A percentile compares a stretch with the other conserved stretches of the same genome.
phyloP scores from a whole-genome alignment of 2,329 filamentous ascomycete species.

The Cladosporium austrohemisphaericum region DNA sequence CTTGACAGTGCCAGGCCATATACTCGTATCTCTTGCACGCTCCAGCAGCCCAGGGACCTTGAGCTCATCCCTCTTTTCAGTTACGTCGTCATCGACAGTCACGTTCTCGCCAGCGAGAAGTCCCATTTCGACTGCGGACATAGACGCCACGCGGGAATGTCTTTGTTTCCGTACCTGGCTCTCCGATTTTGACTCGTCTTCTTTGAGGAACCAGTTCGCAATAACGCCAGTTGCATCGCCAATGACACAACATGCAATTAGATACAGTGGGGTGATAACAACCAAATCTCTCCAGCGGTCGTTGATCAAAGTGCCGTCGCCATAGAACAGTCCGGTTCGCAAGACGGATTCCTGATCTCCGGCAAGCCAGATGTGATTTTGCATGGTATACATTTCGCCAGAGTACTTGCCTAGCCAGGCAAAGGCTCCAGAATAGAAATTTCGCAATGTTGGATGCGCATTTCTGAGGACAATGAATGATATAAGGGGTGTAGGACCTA shows the following conservation, averaged over 20 bases:
- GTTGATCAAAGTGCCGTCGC: constrained; percentile 24
- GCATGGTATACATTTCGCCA: constrained; percentile 58
- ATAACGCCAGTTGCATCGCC: constrained; percentile 37
- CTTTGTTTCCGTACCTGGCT: background rate
- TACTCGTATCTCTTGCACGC: background rate
- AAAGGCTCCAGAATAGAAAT: constrained; percentile 45
- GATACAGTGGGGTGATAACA: constrained; percentile 41
- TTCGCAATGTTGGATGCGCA: constrained; percentile 39
- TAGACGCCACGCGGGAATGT: background rate
- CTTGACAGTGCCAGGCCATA: constrained; percentile 20
- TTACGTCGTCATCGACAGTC: background rate
- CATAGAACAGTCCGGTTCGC: constrained; percentile 32
- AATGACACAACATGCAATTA: constrained; percentile 41
- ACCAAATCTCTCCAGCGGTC: constrained; percentile 37
- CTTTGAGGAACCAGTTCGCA: constrained; percentile 37
- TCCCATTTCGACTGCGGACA: constrained; percentile 21
- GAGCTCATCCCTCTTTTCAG: background rate
- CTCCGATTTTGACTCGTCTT: constrained; percentile 10
- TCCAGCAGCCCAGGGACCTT: background rate
- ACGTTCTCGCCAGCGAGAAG: constrained; percentile 16
- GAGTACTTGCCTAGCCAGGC: constrained; percentile 55
- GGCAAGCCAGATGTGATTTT: constrained; percentile 60
- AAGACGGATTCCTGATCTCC: constrained; percentile 55
- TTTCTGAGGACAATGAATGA: constrained; percentile 54
- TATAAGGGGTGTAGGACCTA: constrained; percentile 54